A percentile compares a stretch with the other conserved stretches of the same genome.
Conservation (phyloP, 139 green algal genomes). For the Chlamydomonas eustigma region DNA sequence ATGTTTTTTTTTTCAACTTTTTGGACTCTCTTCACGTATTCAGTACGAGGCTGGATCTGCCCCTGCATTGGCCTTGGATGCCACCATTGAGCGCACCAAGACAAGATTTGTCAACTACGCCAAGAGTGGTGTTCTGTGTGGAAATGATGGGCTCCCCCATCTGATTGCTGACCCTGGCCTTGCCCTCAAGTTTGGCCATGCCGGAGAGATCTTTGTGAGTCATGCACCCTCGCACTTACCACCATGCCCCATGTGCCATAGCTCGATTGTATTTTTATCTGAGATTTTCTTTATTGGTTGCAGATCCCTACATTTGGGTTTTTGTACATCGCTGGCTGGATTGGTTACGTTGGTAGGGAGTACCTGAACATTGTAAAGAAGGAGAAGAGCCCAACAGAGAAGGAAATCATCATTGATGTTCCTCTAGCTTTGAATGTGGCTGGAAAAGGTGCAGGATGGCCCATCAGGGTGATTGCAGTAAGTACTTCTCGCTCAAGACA, state of each 20-base stretch:
- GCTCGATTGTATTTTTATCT: background rate
- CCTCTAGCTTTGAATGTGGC: slow-evolving; percentile 73
- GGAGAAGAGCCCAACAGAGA: slow-evolving; percentile 68
- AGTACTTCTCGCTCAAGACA: background rate
- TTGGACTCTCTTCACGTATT: too few species aligned
- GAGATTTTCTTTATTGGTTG: background rate
- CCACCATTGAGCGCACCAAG: slow-evolving; percentile 93
- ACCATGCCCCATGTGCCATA: background rate
- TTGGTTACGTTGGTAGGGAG: slow-evolving; percentile 88
- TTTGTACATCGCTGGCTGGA: slow-evolving; percentile 97
- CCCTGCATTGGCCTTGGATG: slow-evolving; percentile 84
- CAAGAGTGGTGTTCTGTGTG: slow-evolving; percentile 91
- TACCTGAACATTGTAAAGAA: slow-evolving; percentile 72
- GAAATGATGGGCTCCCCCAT: slow-evolving; percentile 94
- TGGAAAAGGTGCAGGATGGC: slow-evolving; percentile 74
- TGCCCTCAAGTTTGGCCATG: slow-evolving; percentile 86
- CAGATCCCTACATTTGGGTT: slow-evolving; percentile 94
- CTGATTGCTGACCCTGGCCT: slow-evolving; percentile 97
- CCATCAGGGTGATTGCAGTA: slow-evolving; percentile 52
- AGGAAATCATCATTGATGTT: slow-evolving; percentile 96
- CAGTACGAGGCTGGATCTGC: slow-evolving; percentile 91
- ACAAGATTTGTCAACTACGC: slow-evolving; percentile 91
- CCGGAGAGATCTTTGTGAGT: slow-evolving; percentile 90
- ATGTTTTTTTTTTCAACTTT: too few species aligned
- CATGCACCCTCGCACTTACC: background rate